Evolutionary conservation across 805 yeast species (phyloP).

Genomic region (Yarrowia sp.): DNA sequence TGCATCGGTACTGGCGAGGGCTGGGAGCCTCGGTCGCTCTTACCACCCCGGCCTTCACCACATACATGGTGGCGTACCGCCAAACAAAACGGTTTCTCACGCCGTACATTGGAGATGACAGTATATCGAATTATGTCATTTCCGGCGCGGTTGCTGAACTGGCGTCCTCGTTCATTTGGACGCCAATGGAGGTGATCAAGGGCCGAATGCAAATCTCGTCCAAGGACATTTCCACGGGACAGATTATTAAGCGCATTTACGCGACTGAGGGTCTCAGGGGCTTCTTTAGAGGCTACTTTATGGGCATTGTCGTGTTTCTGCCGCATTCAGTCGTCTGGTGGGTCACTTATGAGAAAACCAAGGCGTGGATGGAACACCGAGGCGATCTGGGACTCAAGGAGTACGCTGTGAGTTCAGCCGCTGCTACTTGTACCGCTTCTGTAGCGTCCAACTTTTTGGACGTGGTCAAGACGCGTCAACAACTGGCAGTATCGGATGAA

Average conservation of each 20-base stretch:
- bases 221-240: slow-evolving; percentile 25
- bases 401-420: slow-evolving; percentile 40
- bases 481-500: slow-evolving; percentile 44
- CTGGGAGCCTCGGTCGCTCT: slow-evolving; percentile 42
- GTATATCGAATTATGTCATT: slow-evolving; percentile 40
- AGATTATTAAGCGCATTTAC: slow-evolving; percentile 32
- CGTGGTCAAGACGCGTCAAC: slow-evolving; percentile 47
- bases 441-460: slow-evolving; percentile 43
- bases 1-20: slow-evolving; percentile 44
- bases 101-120: slow-evolving; percentile 40
- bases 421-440: slow-evolving; percentile 41
- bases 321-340: slow-evolving; percentile 34
- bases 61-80: slow-evolving; percentile 44
- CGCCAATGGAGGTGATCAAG: slow-evolving; percentile 49
- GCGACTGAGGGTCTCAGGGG: slow-evolving; percentile 30
- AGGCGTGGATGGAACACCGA: slow-evolving; percentile 7
- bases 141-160: slow-evolving; percentile 45
- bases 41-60: slow-evolving; percentile 45
- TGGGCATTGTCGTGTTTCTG: slow-evolving; percentile 32
- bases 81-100: slow-evolving; percentile 41
- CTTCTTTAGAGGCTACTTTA: slow-evolving; percentile 32
- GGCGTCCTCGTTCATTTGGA: slow-evolving; percentile 43
- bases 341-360: slow-evolving; percentile 34
- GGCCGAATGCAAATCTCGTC: slow-evolving; percentile 44
- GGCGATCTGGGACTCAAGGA: slow-evolving; percentile 32